These are phyloP conservation scores for Xylaria sp. DNA, from an alignment of 2,329 filamentous ascomycete genomes.

Conservation along the genomic window DNA sequence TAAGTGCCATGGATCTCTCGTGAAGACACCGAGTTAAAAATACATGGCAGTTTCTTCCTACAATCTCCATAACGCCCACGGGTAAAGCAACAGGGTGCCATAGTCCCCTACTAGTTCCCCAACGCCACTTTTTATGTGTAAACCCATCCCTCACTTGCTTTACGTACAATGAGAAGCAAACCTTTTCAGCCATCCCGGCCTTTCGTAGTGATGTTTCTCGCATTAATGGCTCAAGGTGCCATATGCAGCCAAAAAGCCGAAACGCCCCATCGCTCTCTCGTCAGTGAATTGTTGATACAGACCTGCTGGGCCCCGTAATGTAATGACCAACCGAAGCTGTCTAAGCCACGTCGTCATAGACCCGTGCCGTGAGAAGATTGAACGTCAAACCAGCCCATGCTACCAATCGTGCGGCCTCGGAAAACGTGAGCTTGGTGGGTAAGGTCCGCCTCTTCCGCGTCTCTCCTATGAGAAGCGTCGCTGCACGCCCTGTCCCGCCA, in stretches of 20 bases:
- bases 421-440: too few relatives aligned
- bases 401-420: background rate
- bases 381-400: constrained; percentile 8
- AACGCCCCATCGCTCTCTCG: constrained; percentile 32
- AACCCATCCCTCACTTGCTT: constrained; percentile 31
- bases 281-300: constrained; percentile 38
- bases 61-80: constrained; percentile 24
- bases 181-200: constrained; percentile 17
- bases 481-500: constrained; percentile 50
- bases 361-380: constrained; percentile 21
- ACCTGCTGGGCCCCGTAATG: constrained; percentile 21
- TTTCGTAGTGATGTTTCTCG: constrained; percentile 18
- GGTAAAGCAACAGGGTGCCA: constrained; percentile 26
- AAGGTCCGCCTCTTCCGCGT: background rate
- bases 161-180: constrained; percentile 29
- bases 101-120: constrained; percentile 19
- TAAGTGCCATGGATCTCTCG: constrained; percentile 16
- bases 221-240: constrained; percentile 23
- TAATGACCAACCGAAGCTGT: constrained; percentile 9
- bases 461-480: constrained; percentile 51
- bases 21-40: constrained; percentile 13
- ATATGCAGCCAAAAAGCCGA: constrained; percentile 26
- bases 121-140: constrained; percentile 44
- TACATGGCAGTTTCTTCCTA: constrained; percentile 14
- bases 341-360: constrained; percentile 13